Conservation (phyloP, 176 grass and related monocot genomes). For the Rhipidocladum racemiflorum region DNA sequence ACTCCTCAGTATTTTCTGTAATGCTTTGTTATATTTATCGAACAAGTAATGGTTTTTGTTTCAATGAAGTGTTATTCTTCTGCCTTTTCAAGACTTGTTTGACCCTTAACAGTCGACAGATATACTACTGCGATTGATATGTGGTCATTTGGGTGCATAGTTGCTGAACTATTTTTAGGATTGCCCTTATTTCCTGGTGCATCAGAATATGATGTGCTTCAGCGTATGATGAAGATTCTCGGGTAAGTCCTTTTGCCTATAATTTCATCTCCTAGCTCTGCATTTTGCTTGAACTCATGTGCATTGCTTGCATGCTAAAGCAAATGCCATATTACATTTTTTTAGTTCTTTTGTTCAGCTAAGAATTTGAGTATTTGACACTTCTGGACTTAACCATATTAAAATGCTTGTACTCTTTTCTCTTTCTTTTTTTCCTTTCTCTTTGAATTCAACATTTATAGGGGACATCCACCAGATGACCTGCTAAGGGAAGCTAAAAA, state of each 20-base stretch:
- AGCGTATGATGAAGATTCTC: conserved; percentile 79
- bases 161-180: conserved; percentile 91
- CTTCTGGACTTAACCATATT: neutral
- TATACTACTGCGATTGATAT: conserved; percentile 92
- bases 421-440: neutral
- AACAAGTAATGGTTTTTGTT: neutral
- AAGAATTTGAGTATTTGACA: conserved; percentile 26
- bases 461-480: conserved; percentile 77
- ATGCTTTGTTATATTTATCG: neutral
- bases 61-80: neutral
- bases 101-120: conserved; percentile 64
- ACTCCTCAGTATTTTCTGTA: conserved; percentile 5
- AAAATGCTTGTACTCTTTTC: neutral
- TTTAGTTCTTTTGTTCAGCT: neutral
- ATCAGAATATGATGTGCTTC: conserved; percentile 93
- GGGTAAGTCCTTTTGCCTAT: conserved; percentile 45
- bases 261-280: conserved; percentile 17
- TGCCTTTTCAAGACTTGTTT: conserved; percentile 8
- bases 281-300: conserved; percentile 14
- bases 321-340: neutral
- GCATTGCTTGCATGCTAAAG: neutral
- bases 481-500: conserved; percentile 87
- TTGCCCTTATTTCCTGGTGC: conserved; percentile 95
- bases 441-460: conserved; percentile 43
- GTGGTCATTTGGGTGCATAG: conserved; percentile 96